Evolutionary conservation across 768 basidiomycete species (phyloP).

Genomic region (Mycena floridula): DNA sequence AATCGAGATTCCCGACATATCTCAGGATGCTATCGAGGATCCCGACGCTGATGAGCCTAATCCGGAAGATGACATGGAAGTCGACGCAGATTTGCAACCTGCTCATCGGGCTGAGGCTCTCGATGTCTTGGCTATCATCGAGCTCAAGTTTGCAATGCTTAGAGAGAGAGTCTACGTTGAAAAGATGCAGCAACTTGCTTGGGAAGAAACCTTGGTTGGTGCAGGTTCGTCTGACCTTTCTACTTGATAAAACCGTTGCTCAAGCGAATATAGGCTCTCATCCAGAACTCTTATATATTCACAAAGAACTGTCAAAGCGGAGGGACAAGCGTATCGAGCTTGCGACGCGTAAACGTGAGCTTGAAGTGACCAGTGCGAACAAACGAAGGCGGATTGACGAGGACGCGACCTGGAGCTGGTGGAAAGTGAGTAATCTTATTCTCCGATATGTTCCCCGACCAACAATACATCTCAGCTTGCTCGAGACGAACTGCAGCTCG

Average conservation of each 20-base stretch:
- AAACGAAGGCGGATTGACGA: slow-evolving; percentile 68
- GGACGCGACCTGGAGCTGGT: slow-evolving; percentile 80
- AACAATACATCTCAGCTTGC: slow-evolving; percentile 62
- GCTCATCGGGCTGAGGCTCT: slow-evolving; percentile 84
- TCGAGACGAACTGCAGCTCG: slow-evolving; percentile 74
- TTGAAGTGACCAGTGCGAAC: slow-evolving; percentile 57
- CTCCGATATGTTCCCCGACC: slow-evolving; percentile 5
- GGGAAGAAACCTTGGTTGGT: slow-evolving; percentile 79
- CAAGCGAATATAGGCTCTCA: slow-evolving; percentile 54
- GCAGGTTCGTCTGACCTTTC: slow-evolving; percentile 47
- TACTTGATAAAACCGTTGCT: background rate
- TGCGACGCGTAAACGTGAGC: slow-evolving; percentile 65
- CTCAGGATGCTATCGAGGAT: background rate
- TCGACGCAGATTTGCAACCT: slow-evolving; percentile 59
- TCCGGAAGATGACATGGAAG: slow-evolving; percentile 8
- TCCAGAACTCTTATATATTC: slow-evolving; percentile 80
- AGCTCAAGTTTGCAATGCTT: slow-evolving; percentile 86
- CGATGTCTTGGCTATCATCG: slow-evolving; percentile 82
- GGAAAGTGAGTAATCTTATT: slow-evolving; percentile 56
- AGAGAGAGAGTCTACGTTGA: slow-evolving; percentile 88
- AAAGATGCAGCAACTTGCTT: slow-evolving; percentile 86
- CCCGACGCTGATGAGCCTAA: background rate
- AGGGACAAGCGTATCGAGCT: slow-evolving; percentile 79
- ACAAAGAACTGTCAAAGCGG: slow-evolving; percentile 70
- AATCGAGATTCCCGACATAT: slow-evolving; percentile 13